Base-by-base conservation (phyloP, 257 asterid genomes). In the Petunia axillaris region DNA sequence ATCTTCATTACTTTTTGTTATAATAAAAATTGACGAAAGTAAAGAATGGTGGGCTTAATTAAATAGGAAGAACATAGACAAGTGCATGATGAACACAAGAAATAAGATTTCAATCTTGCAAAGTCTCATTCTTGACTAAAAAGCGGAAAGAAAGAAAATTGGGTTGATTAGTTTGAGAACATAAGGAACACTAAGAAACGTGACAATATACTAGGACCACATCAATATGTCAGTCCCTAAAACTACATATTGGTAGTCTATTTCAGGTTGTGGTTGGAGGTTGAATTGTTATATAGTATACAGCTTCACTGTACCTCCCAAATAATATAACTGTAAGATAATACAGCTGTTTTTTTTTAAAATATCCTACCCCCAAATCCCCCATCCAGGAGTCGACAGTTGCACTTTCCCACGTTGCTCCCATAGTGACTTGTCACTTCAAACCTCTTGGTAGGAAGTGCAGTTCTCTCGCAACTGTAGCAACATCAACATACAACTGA, bases 391-490 rank as follows among this genome's bases (percentile, higher is more conserved):
- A 50, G 46, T 50, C 46, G 2, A 50, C 59, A 73, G 36, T 52
- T 73, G 59, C 78, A 73, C 13, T 57, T 36, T 73, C 35, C 62
- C 46, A 7, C 44, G 35, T 71, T 11, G 77, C 60, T 73, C 77
- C 62, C 11, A 13, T 55, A 44, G 77, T 48, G 44, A 48, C 52
- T 53, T 35, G 1, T 25, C 52, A 11, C 50, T 71, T 25, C 44
- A 44, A 73, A 73, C 75, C 75, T n/a, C 75, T 67, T 41, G 75
- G 55, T 67, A 67, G 43, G 75, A 67, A 67, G n/a, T 67, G 55
- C 41, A 67, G 55, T 67, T 38, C 55, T 4, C 55, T 1, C 15
- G 43, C 39, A 53, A 65, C 74, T 65, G 75, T 38, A 41, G 2
- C 40, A 73, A 50, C 62, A 44, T 50, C 62, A 73, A 6, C 11